Conservation (phyloP, 257 asterid species). For the Nicotiana tomentosiformis region DNA sequence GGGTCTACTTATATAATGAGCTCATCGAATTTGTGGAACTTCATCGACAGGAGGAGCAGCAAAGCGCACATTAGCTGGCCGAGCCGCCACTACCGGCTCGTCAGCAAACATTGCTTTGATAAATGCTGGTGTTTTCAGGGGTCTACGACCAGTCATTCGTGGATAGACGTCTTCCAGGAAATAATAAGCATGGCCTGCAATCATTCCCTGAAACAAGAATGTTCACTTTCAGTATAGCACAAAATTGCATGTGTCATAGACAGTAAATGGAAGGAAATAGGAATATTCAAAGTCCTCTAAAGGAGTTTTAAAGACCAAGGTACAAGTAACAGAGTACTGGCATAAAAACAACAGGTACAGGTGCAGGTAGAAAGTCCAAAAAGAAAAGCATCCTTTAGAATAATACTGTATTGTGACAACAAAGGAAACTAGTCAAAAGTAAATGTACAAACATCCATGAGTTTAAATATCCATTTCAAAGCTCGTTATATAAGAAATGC, state of each 20-base stretch:
- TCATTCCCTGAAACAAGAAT: slow-evolving; percentile 70
- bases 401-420: background rate
- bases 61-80: slow-evolving; percentile 75
- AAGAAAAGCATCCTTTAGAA: background rate
- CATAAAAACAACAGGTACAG: background rate
- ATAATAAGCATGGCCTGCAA: slow-evolving; percentile 96
- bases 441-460: background rate
- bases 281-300: background rate
- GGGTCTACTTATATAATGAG: background rate
- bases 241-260: background rate
- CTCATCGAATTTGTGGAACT: slow-evolving; percentile 31
- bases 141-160: slow-evolving; percentile 83
- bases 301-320: background rate
- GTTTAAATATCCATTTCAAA: background rate
- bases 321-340: background rate
- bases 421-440: background rate
- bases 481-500: background rate
- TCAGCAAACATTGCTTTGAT: slow-evolving; percentile 76
- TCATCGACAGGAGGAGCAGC: slow-evolving; percentile 82
- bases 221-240: background rate
- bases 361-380: background rate
- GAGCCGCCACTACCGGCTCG: slow-evolving; percentile 80
- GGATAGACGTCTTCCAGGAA: slow-evolving; percentile 93
- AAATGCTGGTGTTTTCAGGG: slow-evolving; percentile 73
- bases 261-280: background rate